Percentiles rank a stretch among this genome's conserved stretches.
Conservation (phyloP, 139 green algal genomes). For the Ulvella scutata region DNA sequence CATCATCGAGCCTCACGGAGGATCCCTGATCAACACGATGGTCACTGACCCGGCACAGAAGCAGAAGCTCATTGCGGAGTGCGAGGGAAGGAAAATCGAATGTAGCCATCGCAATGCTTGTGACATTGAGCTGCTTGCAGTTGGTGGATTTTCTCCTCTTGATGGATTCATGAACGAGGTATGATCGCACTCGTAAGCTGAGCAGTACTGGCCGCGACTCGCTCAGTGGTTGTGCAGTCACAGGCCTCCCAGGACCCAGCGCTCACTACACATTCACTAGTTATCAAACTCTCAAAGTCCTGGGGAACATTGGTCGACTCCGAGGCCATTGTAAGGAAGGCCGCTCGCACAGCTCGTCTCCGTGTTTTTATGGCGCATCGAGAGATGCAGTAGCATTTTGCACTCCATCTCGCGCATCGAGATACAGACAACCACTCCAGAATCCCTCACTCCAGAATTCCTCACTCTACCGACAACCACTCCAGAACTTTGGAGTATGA, state of each 20-base stretch:
- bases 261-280: not conserved
- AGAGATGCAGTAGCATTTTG: too few relatives aligned
- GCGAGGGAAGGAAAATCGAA: conserved; percentile 28
- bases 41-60: conserved; percentile 22
- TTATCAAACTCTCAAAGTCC: not conserved
- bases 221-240: too few relatives aligned
- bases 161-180: conserved; percentile 71
- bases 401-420: too few relatives aligned
- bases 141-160: conserved; percentile 77
- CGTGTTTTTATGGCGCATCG: conserved; percentile 13
- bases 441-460: too few relatives aligned
- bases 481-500: too few relatives aligned
- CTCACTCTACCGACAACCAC: too few relatives aligned
- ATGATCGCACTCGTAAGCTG: conserved; percentile 62
- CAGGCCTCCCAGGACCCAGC: too few relatives aligned
- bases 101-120: conserved; percentile 76
- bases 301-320: too few relatives aligned
- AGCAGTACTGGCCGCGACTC: too few relatives aligned
- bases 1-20: conserved; percentile 53
- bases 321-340: not conserved
- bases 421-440: too few relatives aligned
- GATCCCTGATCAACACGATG: conserved; percentile 54
- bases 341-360: conserved; percentile 7
- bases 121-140: conserved; percentile 77
- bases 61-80: conserved; percentile 10